Conservation (phyloP, 1,284 basidiomycete species). For the Marasmius tenuissimus region DNA sequence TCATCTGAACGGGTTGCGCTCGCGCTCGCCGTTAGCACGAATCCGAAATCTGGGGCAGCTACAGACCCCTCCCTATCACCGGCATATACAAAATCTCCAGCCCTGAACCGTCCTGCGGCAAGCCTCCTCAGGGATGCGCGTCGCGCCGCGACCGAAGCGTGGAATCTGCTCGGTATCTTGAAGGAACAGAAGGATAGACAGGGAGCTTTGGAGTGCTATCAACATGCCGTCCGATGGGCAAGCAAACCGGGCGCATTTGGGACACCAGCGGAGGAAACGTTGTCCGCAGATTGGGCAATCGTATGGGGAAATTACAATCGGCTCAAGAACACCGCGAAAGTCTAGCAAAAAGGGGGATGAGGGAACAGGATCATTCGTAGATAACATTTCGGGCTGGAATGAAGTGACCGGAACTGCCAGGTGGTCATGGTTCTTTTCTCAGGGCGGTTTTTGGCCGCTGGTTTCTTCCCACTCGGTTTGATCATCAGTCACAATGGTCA, state of each 20-base stretch:
- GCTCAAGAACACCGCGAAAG: constrained; percentile 14
- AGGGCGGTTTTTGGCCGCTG: too few relatives aligned
- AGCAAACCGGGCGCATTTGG: constrained; percentile 42
- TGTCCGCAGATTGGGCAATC: constrained; percentile 59
- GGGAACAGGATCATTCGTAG: too few relatives aligned
- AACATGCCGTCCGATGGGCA: constrained; percentile 49
- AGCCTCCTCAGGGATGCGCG: constrained; percentile 67
- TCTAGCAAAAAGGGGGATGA: neutral
- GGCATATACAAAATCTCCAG: constrained; percentile 42
- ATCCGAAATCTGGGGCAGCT: constrained; percentile 23
- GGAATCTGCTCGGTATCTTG: constrained; percentile 50
- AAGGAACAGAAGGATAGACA: constrained; percentile 36
- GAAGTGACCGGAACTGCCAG: too few relatives aligned
- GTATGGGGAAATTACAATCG: constrained; percentile 36
- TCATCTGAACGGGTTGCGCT: constrained; percentile 67
- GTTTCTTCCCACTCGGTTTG: too few relatives aligned
- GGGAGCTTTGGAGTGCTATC: constrained; percentile 38
- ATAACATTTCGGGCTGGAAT: too few relatives aligned
- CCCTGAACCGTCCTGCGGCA: constrained; percentile 56
- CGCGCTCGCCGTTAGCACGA: constrained; percentile 39
- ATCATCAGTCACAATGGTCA: too few relatives aligned
- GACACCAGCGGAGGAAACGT: constrained; percentile 48
- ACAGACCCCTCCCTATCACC: constrained; percentile 37
- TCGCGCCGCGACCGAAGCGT: constrained; percentile 68
- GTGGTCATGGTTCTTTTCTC: too few relatives aligned